A percentile compares a stretch with the other conserved stretches of the same genome.
phyloP scores from a whole-genome alignment of 768 basidiomycete species.

The Suillus bovinus region DNA sequence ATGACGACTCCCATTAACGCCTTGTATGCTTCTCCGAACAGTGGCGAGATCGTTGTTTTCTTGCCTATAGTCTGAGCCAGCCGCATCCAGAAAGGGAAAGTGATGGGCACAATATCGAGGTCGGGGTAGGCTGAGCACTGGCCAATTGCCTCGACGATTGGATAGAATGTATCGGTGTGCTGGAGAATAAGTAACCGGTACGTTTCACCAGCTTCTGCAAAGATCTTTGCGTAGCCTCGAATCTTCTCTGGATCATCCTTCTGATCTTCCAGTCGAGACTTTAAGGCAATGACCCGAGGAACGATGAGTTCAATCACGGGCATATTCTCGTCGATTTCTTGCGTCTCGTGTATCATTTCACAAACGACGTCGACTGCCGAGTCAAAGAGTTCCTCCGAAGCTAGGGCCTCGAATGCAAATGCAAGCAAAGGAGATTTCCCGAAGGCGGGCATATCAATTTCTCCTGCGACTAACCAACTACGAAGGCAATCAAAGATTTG shows the following conservation, averaged over 20 bases:
- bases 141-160: constrained; percentile 92
- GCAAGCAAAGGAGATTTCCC: constrained; percentile 78
- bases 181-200: constrained; percentile 87
- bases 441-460: constrained; percentile 64
- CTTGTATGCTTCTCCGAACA: constrained; percentile 82
- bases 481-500: constrained; percentile 85
- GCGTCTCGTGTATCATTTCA: constrained; percentile 96
- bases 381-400: constrained; percentile 88
- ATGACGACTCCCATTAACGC: constrained; percentile 86
- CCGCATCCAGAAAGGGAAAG: constrained; percentile 98
- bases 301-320: constrained; percentile 84
- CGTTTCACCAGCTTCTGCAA: constrained; percentile 97
- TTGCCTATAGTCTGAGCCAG: constrained; percentile 90
- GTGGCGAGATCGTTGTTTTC: constrained; percentile 65
- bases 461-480: constrained; percentile 88
- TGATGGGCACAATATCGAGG: constrained; percentile 95
- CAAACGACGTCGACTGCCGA: constrained; percentile 89
- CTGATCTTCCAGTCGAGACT: constrained; percentile 55
- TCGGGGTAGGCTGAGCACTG: constrained; percentile 91
- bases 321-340: constrained; percentile 95
- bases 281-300: constrained; percentile 78
- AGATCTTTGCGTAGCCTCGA: constrained; percentile 86
- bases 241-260: constrained; percentile 86
- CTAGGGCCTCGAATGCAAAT: constrained; percentile 82
- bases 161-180: constrained; percentile 91